Evolutionary conservation across 1,284 basidiomycete species (phyloP).

Genomic region (Pascua sp.): DNA sequence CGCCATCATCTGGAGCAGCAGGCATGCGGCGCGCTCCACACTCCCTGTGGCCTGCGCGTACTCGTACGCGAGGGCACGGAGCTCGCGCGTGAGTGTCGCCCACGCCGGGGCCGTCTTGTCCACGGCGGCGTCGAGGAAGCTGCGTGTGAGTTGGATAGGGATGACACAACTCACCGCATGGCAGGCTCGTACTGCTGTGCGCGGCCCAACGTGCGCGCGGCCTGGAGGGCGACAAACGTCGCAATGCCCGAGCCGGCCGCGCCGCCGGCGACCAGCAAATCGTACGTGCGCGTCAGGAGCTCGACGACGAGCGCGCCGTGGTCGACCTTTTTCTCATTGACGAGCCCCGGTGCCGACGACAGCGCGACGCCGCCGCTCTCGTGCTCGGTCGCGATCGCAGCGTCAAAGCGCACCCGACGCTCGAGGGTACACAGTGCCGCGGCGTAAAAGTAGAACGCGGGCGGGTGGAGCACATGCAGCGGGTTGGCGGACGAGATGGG

Average conservation of each 20-base stretch:
- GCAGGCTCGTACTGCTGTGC: conserved; percentile 70
- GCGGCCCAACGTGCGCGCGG: conserved; percentile 56
- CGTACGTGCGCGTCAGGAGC: conserved; percentile 85
- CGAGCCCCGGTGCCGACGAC: conserved; percentile 54
- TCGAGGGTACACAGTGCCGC: conserved; percentile 77
- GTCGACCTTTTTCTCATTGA: conserved; percentile 84
- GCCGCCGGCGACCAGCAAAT: conserved; percentile 70
- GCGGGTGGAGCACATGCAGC: conserved; percentile 67
- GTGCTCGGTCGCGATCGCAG: conserved; percentile 58
- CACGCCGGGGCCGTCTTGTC: conserved; percentile 72
- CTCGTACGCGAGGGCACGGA: conserved; percentile 57
- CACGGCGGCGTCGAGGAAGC: conserved; percentile 50
- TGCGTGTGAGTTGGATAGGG: conserved; percentile 62
- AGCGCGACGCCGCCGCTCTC: conserved; percentile 24
- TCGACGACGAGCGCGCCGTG: conserved; percentile 77
- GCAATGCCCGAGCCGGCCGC: conserved; percentile 63
- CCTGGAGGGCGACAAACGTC: conserved; percentile 72
- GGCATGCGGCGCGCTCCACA: conserved; percentile 65
- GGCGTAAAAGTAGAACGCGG: conserved; percentile 85
- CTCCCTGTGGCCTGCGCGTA: conserved; percentile 72
- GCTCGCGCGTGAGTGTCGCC: conserved; percentile 64
- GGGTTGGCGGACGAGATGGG: conserved; percentile 44
- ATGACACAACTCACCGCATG: conserved; percentile 60
- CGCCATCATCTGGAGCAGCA: conserved; percentile 75
- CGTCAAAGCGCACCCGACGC: conserved; percentile 64